phyloP scores from a whole-genome alignment of 306 rosid genomes.

The Myrica gale region DNA sequence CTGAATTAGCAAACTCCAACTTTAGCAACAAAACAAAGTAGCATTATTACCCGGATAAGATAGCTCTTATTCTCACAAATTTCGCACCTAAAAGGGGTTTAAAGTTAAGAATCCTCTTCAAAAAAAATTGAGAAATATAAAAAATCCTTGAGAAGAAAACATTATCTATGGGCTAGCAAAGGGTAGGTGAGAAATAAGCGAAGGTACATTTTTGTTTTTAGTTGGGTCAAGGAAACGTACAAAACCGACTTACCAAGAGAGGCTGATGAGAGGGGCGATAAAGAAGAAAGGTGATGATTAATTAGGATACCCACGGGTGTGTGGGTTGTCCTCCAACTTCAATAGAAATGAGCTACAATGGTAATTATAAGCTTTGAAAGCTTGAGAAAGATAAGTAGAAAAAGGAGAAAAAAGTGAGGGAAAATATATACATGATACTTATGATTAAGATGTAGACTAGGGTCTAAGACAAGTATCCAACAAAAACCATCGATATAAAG shows the following conservation, averaged over 20 bases:
- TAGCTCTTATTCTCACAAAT: no score
- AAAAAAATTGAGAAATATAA: not conserved
- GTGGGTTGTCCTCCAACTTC: slow-evolving; percentile 66
- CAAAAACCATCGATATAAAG: slow-evolving; percentile 46
- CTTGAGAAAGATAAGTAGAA: slow-evolving; percentile 32
- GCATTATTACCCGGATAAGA: no score
- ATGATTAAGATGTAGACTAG: slow-evolving; percentile 63
- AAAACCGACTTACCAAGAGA: slow-evolving; percentile 21
- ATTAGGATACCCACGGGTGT: slow-evolving; percentile 53
- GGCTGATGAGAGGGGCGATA: slow-evolving; percentile 33
- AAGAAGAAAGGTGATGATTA: slow-evolving; percentile 52
- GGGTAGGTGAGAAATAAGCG: not conserved
- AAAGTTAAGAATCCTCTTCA: not conserved
- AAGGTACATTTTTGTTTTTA: no score
- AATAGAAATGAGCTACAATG: slow-evolving; percentile 44
- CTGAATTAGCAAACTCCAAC: no score
- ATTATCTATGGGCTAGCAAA: not conserved
- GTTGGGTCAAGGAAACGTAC: slow-evolving; percentile 5
- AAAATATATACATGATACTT: slow-evolving; percentile 31
- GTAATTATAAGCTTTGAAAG: slow-evolving; percentile 64
- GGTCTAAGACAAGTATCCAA: slow-evolving; percentile 49
- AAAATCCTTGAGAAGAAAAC: not conserved
- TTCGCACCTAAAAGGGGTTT: no score
- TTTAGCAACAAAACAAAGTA: no score
- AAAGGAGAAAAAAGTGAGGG: slow-evolving; percentile 11